Conservation (phyloP, 2,329 filamentous ascomycete genomes). For the Conoideocrella luteorostrata region DNA sequence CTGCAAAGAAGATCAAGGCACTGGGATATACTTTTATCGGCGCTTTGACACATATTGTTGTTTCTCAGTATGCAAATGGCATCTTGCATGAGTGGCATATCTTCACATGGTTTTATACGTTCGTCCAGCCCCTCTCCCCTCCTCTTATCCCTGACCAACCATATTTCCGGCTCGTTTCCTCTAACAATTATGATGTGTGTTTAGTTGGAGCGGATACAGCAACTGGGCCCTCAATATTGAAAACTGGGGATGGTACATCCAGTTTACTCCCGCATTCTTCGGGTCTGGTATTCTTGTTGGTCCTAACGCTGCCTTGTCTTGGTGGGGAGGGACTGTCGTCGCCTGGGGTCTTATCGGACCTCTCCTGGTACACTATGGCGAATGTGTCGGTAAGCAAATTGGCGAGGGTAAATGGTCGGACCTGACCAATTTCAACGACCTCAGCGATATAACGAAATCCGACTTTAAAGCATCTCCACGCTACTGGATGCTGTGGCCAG, state of each 20-base stretch:
- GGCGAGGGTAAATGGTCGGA: slow-evolving; percentile 24
- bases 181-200: background rate
- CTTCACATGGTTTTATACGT: slow-evolving; percentile 46
- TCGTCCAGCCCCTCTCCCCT: too few relatives aligned
- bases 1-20: slow-evolving; percentile 51
- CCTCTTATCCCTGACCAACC: too few relatives aligned
- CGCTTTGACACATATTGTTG: slow-evolving; percentile 47
- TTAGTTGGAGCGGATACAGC: slow-evolving; percentile 38
- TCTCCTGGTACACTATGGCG: slow-evolving; percentile 43
- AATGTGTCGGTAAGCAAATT: slow-evolving; percentile 36
- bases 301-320: slow-evolving; percentile 51
- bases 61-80: slow-evolving; percentile 52
- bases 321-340: slow-evolving; percentile 48
- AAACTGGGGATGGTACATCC: slow-evolving; percentile 56
- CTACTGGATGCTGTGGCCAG: slow-evolving; percentile 39
- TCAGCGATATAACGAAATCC: slow-evolving; percentile 21
- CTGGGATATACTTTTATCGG: slow-evolving; percentile 42
- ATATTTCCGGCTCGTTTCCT: too few relatives aligned
- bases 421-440: slow-evolving; percentile 23
- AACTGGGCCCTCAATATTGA: slow-evolving; percentile 46
- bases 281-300: slow-evolving; percentile 46
- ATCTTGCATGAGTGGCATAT: slow-evolving; percentile 55
- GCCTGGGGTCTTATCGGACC: slow-evolving; percentile 49
- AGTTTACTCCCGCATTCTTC: slow-evolving; percentile 55
- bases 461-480: slow-evolving; percentile 29